Conservation (phyloP, 1,284 basidiomycete species). For the Agroathelia rolfsii region DNA sequence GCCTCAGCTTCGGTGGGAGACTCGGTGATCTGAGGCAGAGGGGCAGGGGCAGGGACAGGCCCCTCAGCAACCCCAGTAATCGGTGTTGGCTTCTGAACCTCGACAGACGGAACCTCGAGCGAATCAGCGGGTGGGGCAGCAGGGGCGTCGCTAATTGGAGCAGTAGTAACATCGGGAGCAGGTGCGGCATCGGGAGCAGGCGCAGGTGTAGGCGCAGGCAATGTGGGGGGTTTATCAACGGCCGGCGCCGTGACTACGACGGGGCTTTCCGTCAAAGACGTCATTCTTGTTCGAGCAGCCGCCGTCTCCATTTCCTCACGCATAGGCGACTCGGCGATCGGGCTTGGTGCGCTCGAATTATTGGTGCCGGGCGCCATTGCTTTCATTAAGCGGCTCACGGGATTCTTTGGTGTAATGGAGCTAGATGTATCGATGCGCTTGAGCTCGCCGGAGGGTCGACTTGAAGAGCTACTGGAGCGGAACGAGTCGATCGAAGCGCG, state of each 20-base stretch:
- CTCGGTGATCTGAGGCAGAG: slow-evolving; percentile 1
- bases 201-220: slow-evolving; percentile 5
- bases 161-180: slow-evolving; percentile 19
- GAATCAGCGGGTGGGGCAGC: too few species aligned
- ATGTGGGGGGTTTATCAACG: slow-evolving; percentile 3
- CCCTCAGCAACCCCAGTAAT: too few species aligned
- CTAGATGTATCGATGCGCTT: too few species aligned
- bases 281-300: slow-evolving; percentile 7
- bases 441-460: too few species aligned
- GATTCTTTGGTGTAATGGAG: too few species aligned
- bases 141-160: not conserved
- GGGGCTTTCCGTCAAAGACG: slow-evolving; percentile 9
- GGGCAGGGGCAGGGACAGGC: not conserved
- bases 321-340: slow-evolving; percentile 46
- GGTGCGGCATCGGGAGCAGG: slow-evolving; percentile 15
- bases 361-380: slow-evolving; percentile 6
- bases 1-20: not conserved
- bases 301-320: slow-evolving; percentile 33
- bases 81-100: too few species aligned
- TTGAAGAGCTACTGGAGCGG: too few species aligned
- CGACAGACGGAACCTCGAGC: too few species aligned
- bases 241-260: slow-evolving; percentile 8
- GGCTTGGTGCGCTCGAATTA: slow-evolving; percentile 27
- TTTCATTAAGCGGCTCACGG: too few species aligned
- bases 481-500: too few species aligned